A percentile compares a stretch with the other conserved stretches of the same genome.
phyloP scores from a whole-genome alignment of 352 stramenopile genomes.

The Blastocystis sp. region DNA sequence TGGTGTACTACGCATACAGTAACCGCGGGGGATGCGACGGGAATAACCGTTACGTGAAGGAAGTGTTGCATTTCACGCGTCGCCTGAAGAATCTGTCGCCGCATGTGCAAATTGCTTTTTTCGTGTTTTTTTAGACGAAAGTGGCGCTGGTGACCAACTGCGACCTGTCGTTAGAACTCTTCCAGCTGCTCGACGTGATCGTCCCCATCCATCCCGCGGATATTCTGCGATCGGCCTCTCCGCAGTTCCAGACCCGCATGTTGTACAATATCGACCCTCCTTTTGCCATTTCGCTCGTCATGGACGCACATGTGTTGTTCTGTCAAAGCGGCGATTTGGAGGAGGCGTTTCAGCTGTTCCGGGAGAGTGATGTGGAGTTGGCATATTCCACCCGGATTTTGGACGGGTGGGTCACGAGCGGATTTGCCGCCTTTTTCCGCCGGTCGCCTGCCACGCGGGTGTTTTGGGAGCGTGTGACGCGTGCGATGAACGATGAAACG shows the following conservation, averaged over 20 bases:
- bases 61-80: background rate
- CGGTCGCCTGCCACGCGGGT: background rate
- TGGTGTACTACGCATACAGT: background rate
- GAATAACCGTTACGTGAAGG: background rate
- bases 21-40: background rate
- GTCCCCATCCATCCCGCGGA: background rate
- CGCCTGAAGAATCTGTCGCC: background rate
- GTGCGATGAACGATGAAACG: background rate
- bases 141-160: conserved; percentile 38
- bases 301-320: conserved; percentile 8
- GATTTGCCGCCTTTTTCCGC: background rate
- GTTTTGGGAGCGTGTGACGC: background rate
- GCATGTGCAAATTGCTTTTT: background rate
- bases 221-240: background rate
- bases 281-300: background rate
- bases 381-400: background rate
- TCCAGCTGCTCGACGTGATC: background rate
- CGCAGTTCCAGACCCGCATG: background rate
- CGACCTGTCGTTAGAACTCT: background rate
- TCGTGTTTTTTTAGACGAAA: background rate
- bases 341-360: background rate
- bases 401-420: background rate
- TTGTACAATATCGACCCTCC: conserved; percentile 22
- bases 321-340: background rate
- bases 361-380: background rate